These are phyloP conservation scores for Rhodocollybia butyracea DNA, from an alignment of 768 basidiomycete genomes.

Conservation along the genomic window DNA sequence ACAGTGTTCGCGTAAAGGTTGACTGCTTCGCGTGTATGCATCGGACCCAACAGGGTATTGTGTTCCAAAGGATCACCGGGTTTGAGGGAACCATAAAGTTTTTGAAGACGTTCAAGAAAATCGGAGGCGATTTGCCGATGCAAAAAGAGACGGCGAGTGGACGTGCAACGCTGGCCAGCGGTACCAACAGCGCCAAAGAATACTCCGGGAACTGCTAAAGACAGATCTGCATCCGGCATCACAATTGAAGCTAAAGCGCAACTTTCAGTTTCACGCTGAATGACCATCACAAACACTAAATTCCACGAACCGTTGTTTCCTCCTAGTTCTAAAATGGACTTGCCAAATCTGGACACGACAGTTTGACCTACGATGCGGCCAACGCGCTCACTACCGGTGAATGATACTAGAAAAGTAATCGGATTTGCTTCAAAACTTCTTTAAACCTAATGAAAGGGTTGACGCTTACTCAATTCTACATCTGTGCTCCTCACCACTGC, in stretches of 20 bases:
- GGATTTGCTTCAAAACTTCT: neutral
- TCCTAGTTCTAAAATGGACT: conserved; percentile 86
- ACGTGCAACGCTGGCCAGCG: conserved; percentile 79
- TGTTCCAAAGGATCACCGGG: conserved; percentile 85
- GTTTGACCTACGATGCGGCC: conserved; percentile 85
- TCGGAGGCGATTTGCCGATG: conserved; percentile 74
- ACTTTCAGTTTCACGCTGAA: conserved; percentile 7
- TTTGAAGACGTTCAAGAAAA: conserved; percentile 73
- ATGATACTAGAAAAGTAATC: conserved; percentile 66
- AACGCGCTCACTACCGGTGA: conserved; percentile 90
- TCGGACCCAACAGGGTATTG: conserved; percentile 77
- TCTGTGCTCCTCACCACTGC: conserved; percentile 69
- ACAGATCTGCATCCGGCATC: conserved; percentile 91
- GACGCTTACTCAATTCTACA: conserved; percentile 70
- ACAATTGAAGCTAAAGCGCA: conserved; percentile 72
- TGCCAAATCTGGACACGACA: conserved; percentile 87
- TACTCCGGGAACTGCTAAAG: conserved; percentile 84
- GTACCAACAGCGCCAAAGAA: conserved; percentile 93
- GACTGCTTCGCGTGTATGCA: conserved; percentile 75
- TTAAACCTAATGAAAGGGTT: neutral
- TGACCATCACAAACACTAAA: too few species aligned
- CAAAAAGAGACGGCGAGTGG: conserved; percentile 86
- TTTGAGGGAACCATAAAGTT: conserved; percentile 65
- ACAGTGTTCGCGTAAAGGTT: conserved; percentile 62
- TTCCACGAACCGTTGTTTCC: conserved; percentile 82